These are phyloP conservation scores for Cryptosporidium andersoni DNA, from an alignment of 169 alveolate species.

Conservation along the genomic window DNA sequence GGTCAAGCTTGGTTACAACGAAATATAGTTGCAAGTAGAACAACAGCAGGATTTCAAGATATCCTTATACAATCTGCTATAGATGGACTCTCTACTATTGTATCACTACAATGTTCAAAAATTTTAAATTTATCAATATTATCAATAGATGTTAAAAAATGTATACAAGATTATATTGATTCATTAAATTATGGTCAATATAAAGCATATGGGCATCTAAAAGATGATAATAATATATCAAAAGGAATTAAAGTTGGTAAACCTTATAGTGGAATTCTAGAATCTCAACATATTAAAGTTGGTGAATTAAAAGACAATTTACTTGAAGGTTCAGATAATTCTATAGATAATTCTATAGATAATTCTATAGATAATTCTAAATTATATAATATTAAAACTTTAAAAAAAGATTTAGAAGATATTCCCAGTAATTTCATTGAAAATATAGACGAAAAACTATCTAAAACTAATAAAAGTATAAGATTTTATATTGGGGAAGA, in stretches of 20 bases:
- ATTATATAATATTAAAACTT: too few relatives aligned
- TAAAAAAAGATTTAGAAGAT: too few relatives aligned
- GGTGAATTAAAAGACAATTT: too few relatives aligned
- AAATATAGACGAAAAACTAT: too few relatives aligned
- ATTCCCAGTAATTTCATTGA: too few relatives aligned
- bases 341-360: too few relatives aligned
- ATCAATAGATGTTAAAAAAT: conserved; percentile 46
- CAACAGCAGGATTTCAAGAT: conserved; percentile 64
- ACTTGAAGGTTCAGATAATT: too few relatives aligned
- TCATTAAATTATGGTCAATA: conserved; percentile 42
- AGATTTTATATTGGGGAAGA: too few relatives aligned
- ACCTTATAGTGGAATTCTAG: too few relatives aligned
- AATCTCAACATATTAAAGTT: too few relatives aligned
- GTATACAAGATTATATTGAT: conserved; percentile 32
- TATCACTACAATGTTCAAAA: conserved; percentile 48
- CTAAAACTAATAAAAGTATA: too few relatives aligned
- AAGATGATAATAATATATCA: not conserved
- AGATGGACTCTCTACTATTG: conserved; percentile 20
- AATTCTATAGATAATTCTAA: too few relatives aligned
- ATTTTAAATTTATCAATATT: conserved; percentile 13
- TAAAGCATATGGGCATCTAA: conserved; percentile 32
- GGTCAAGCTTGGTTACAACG: conserved; percentile 56
- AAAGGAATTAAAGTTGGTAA: not conserved
- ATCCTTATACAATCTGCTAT: conserved; percentile 37
- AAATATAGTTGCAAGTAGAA: conserved; percentile 33